Conservation (phyloP, 2,329 filamentous ascomycete species). For the Fusarium metavorans region DNA sequence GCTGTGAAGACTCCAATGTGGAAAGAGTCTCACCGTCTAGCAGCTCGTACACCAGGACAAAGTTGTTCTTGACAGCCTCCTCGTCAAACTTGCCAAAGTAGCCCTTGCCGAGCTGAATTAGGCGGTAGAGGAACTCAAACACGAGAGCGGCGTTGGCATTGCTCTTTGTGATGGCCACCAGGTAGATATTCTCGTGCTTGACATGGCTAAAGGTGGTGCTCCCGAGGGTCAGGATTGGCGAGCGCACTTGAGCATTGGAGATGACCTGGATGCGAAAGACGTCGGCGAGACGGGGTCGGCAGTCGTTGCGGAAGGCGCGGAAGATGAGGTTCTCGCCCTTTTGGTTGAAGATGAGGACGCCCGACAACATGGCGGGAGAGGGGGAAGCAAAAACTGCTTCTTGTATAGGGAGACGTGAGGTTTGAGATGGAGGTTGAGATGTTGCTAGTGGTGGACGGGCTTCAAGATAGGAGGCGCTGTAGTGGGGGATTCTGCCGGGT, state of each 20-base stretch:
- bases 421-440: constrained; percentile 2
- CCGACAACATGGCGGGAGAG: constrained; percentile 83
- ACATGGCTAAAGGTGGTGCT: constrained; percentile 99
- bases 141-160: constrained; percentile 98
- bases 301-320: constrained; percentile 98
- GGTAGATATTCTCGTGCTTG: constrained; percentile 98
- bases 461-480: constrained; percentile 39
- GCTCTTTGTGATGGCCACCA: constrained; percentile 97
- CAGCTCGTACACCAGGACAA: constrained; percentile 97
- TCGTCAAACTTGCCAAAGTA: constrained; percentile 99
- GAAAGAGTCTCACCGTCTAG: constrained; percentile 75
- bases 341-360: constrained; percentile 98
- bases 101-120: constrained; percentile 89
- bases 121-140: constrained; percentile 95
- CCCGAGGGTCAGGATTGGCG: constrained; percentile 95
- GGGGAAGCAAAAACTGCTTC: neutral
- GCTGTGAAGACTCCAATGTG: no score
- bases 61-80: constrained; percentile 99
- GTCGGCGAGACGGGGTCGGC: constrained; percentile 94
- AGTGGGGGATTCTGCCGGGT: constrained; percentile 41
- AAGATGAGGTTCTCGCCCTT: constrained; percentile 99
- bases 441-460: constrained; percentile 9
- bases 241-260: constrained; percentile 96
- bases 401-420: neutral
- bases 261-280: constrained; percentile 99